These are phyloP conservation scores for Sugiyamaella chiloensis DNA, from an alignment of 805 yeast genomes.

Conservation along the genomic window DNA sequence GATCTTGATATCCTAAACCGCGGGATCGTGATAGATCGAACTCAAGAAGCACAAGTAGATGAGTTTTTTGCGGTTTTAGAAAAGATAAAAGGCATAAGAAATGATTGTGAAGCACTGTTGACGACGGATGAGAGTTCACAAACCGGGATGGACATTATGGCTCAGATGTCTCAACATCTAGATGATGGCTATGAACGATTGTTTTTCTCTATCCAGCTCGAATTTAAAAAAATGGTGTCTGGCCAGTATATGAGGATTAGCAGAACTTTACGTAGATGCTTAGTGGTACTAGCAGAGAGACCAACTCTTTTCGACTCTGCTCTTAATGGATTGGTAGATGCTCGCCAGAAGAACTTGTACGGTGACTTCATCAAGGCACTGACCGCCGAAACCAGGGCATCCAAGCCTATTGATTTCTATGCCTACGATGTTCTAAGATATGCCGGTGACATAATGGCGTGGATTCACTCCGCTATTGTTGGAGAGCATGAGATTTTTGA, in stretches of 20 bases:
- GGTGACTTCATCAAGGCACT: constrained; percentile 58
- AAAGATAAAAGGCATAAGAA: constrained; percentile 62
- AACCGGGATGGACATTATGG: constrained; percentile 64
- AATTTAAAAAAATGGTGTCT: constrained; percentile 22
- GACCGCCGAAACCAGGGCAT: constrained; percentile 28
- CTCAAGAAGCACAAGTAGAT: constrained; percentile 20
- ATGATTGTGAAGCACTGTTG: constrained; percentile 65
- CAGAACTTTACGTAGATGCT: constrained; percentile 21
- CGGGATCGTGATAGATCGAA: constrained; percentile 33
- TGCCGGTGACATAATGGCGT: constrained; percentile 84
- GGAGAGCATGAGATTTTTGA: constrained; percentile 79
- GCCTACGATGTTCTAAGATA: constrained; percentile 80
- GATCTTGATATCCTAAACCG: constrained; percentile 58
- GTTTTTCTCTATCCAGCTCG: constrained; percentile 39
- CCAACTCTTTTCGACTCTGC: constrained; percentile 52
- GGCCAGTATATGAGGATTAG: constrained; percentile 22
- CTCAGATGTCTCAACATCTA: constrained; percentile 50
- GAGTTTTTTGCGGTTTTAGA: constrained; percentile 59
- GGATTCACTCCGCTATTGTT: constrained; percentile 78
- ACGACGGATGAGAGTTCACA: constrained; percentile 33
- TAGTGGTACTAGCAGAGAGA: constrained; percentile 33
- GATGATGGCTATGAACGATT: constrained; percentile 54
- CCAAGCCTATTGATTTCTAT: constrained; percentile 56
- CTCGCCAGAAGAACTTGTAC: constrained; percentile 60
- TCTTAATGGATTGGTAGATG: constrained; percentile 58